These are phyloP conservation scores for Cymbopogon flexuosus DNA, from an alignment of 202 grass and related monocot genomes.

Conservation along the genomic window DNA sequence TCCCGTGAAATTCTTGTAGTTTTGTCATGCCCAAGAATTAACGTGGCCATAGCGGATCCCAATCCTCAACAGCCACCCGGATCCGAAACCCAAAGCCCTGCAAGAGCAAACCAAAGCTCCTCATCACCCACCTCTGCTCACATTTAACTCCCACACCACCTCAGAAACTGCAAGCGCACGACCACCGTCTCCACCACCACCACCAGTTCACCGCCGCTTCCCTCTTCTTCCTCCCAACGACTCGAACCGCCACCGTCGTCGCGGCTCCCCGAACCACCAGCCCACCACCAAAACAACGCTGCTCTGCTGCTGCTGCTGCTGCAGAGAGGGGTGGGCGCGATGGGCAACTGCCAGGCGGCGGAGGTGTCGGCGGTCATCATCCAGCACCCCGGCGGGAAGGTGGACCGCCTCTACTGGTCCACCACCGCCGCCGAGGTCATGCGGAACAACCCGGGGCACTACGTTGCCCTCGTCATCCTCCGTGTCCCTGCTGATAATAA, in stretches of 20 bases:
- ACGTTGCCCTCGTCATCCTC: slow-evolving; percentile 87
- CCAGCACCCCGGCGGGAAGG: slow-evolving; percentile 85
- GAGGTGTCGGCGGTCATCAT: slow-evolving; percentile 76
- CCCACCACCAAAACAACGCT: too few relatives aligned
- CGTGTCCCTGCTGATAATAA: slow-evolving; percentile 30
- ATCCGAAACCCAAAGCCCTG: neutral
- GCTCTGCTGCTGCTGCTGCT: neutral
- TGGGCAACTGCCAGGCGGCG: slow-evolving; percentile 98
- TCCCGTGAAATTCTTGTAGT: neutral
- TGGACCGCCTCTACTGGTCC: slow-evolving; percentile 82
- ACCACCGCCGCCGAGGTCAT: slow-evolving; percentile 71
- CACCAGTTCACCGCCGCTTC: neutral
- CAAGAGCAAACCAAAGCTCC: neutral
- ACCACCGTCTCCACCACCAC: slow-evolving; percentile 3
- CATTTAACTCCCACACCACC: slow-evolving; percentile 42
- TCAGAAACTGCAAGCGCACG: slow-evolving; percentile 40
- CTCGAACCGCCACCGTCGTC: neutral
- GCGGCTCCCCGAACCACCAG: neutral
- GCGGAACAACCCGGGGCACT: slow-evolving; percentile 77
- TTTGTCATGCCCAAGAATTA: neutral
- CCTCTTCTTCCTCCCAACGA: neutral
- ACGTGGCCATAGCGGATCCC: too few relatives aligned
- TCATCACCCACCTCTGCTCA: neutral
- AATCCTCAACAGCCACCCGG: neutral
- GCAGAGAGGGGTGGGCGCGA: neutral